Evolutionary conservation across 768 basidiomycete genomes (phyloP), one percentile per base, ranked within the genome.

Genomic region (Nevesoporus exiguus): DNA sequence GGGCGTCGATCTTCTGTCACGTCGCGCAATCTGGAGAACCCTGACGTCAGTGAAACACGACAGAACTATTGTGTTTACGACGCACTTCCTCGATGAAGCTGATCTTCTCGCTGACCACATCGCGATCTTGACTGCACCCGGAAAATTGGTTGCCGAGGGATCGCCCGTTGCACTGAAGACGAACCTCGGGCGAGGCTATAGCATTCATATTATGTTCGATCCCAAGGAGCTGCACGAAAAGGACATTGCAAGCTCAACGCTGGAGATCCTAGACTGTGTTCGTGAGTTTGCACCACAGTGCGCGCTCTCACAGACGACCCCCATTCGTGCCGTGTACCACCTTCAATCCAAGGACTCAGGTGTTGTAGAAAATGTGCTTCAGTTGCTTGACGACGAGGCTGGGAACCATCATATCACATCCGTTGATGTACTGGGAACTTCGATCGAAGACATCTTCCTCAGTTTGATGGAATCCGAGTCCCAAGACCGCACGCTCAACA

Each of bases 371-470:
- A 69, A 73, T 25, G 79, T 88, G 15, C 76, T 90, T 17, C 73
- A 75, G 27, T 43, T 82, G 3, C 68, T 90, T 1, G 82, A 88
- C 27, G 55, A 66, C 0, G 74, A 82, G 33, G 72, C 70, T 34
- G 59, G 51, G 8, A 55, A 59, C 0, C 72, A 75, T 40, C 54
- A 65, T 9, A 72, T 88, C 34, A 62, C 62, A 0, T 82, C 81
- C 0, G 88, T 85, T 61, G 85, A 90, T 51, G 76, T 90, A 22
- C 69, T 86, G 21, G 84, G 86, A 10, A 85, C 88, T 0, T 82
- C 87, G 8, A 85, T 93, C 37, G 90, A 93, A 66, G 87, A 90
- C 52, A 86, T 93, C 42, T 92, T 93, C 73, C 76, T 93, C 19
- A 76, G 79, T 37, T 69, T 93, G 17, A 89, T 90, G 86, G 68